Conservation (phyloP, 1,139 yeast species). For the Yamadazyma diospyri region DNA sequence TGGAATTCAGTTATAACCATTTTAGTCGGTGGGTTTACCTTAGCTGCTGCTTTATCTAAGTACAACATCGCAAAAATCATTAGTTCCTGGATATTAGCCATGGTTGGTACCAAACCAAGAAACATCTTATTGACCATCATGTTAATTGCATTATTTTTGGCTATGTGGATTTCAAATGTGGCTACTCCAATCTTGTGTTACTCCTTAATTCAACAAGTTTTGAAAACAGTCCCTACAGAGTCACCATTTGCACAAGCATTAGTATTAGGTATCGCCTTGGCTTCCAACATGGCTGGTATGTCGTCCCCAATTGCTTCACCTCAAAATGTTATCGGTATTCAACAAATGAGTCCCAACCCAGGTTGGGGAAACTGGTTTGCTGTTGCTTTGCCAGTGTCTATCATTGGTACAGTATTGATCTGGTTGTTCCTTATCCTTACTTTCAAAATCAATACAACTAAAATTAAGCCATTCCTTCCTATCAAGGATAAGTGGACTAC, state of each 20-base stretch:
- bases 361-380: slow-evolving; percentile 96
- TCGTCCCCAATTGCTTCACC: slow-evolving; percentile 96
- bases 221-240: slow-evolving; percentile 76
- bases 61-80: slow-evolving; percentile 80
- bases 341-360: slow-evolving; percentile 83
- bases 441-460: slow-evolving; percentile 51
- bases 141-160: slow-evolving; percentile 78
- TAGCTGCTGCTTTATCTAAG: slow-evolving; percentile 77
- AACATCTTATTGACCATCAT: slow-evolving; percentile 72
- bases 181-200: slow-evolving; percentile 94
- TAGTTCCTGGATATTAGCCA: slow-evolving; percentile 74
- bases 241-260: slow-evolving; percentile 79
- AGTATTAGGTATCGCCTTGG: slow-evolving; percentile 85
- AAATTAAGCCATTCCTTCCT: slow-evolving; percentile 57
- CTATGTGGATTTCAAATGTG: slow-evolving; percentile 96
- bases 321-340: slow-evolving; percentile 86
- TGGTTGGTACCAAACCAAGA: slow-evolving; percentile 84
- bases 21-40: slow-evolving; percentile 85
- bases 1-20: slow-evolving; percentile 94
- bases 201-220: slow-evolving; percentile 83
- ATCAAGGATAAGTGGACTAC: slow-evolving; percentile 65
- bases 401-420: slow-evolving; percentile 56
- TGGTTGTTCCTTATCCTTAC: slow-evolving; percentile 71
- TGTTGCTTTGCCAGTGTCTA: slow-evolving; percentile 75
- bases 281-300: slow-evolving; percentile 94